phyloP scores from a whole-genome alignment of 2,329 filamentous ascomycete species.

The Penicillium polonicum region DNA sequence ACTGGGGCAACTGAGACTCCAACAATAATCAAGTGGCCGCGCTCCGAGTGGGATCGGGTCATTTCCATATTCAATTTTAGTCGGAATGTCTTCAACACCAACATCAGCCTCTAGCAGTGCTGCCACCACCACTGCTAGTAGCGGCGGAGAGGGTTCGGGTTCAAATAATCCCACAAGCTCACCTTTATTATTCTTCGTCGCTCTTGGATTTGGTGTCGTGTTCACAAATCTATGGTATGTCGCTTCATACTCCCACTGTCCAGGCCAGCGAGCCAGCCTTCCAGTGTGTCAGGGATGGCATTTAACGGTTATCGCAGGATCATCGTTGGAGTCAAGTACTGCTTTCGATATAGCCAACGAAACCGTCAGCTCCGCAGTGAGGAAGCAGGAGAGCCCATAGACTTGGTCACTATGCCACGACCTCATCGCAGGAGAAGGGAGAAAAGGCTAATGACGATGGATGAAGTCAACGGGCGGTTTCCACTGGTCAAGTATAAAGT shows the following conservation, averaged over 20 bases:
- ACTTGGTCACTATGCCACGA: constrained; percentile 78
- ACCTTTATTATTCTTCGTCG: constrained; percentile 86
- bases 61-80: neutral
- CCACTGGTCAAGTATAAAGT: constrained; percentile 94
- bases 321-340: constrained; percentile 99
- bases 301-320: constrained; percentile 65
- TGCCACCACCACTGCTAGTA: constrained; percentile 29
- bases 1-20: neutral
- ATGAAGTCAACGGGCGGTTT: constrained; percentile 97
- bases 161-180: constrained; percentile 61
- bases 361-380: constrained; percentile 74
- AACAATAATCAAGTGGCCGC: neutral
- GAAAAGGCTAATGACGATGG: constrained; percentile 99
- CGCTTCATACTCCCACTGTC: neutral
- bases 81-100: constrained; percentile 32
- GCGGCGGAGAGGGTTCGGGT: constrained; percentile 32
- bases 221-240: constrained; percentile 97
- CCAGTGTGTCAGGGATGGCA: neutral
- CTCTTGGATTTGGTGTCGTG: constrained; percentile 93
- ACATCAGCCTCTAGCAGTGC: constrained; percentile 26
- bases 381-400: constrained; percentile 85
- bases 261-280: neutral
- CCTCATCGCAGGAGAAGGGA: constrained; percentile 84
- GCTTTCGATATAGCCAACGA: constrained; percentile 95
- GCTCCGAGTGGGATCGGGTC: neutral